phyloP scores from a whole-genome alignment of 1,284 basidiomycete species.

The Trichosporon coremiiforme region DNA sequence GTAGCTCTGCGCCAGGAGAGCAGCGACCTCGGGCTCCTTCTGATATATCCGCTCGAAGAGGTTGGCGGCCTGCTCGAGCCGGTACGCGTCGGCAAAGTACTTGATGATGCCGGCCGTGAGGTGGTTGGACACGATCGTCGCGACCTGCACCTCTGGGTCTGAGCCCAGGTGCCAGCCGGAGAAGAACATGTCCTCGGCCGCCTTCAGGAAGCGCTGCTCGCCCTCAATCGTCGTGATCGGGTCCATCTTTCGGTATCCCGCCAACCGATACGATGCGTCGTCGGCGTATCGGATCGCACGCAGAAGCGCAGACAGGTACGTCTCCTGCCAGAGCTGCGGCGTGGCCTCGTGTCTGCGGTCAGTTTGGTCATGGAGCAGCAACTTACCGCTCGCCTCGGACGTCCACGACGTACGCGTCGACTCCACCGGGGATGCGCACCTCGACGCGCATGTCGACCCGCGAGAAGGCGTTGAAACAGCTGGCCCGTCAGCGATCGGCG shows the following conservation, averaged over 20 bases:
- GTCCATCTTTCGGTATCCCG: conserved; percentile 93
- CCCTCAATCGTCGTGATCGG: conserved; percentile 88
- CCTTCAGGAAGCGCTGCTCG: conserved; percentile 86
- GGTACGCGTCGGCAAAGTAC: conserved; percentile 90
- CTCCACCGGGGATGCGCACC: conserved; percentile 97
- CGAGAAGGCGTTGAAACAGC: conserved; percentile 98
- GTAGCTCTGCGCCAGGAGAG: conserved; percentile 84
- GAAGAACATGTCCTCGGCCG: conserved; percentile 84
- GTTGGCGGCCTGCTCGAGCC: conserved; percentile 87
- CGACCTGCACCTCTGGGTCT: conserved; percentile 97
- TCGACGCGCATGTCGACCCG: conserved; percentile 95
- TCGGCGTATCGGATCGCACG: conserved; percentile 93
- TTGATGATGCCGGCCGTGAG: conserved; percentile 93
- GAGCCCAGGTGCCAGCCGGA: conserved; percentile 98
- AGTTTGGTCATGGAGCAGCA: neutral
- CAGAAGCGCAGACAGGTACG: conserved; percentile 89
- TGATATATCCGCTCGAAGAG: conserved; percentile 88
- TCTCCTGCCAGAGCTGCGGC: conserved; percentile 93
- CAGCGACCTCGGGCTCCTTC: conserved; percentile 85
- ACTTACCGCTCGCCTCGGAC: conserved; percentile 85
- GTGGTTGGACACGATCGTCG: conserved; percentile 96
- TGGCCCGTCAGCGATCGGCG: conserved; percentile 44
- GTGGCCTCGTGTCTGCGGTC: conserved; percentile 79
- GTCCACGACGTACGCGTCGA: conserved; percentile 92
- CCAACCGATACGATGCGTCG: conserved; percentile 85